A percentile compares a stretch with the other conserved stretches of the same genome.
Conservation (phyloP, 2,329 filamentous ascomycete species). For the Blumeriella jaapii region DNA sequence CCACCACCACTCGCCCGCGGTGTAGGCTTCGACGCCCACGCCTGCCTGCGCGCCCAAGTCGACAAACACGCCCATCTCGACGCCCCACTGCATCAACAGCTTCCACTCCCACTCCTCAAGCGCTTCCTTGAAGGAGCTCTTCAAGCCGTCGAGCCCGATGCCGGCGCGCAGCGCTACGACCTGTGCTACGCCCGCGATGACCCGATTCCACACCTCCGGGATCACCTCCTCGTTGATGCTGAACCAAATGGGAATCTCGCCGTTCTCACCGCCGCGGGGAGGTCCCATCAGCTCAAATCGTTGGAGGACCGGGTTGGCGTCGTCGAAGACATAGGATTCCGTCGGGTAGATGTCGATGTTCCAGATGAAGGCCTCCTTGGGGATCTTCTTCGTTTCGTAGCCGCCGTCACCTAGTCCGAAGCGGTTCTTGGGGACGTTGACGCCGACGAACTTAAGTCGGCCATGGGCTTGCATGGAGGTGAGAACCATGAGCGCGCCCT, state of each 20-base stretch:
- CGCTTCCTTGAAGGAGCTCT: slow-evolving; percentile 42
- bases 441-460: slow-evolving; percentile 40
- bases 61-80: slow-evolving; percentile 32
- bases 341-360: slow-evolving; percentile 49
- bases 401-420: slow-evolving; percentile 61
- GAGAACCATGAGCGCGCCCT: slow-evolving; percentile 56
- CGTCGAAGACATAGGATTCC: slow-evolving; percentile 42
- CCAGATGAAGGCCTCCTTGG: slow-evolving; percentile 55
- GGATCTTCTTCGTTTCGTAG: slow-evolving; percentile 59
- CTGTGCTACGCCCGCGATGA: slow-evolving; percentile 51
- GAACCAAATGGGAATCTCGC: slow-evolving; percentile 58
- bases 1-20: slow-evolving; percentile 58
- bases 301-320: slow-evolving; percentile 34
- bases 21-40: slow-evolving; percentile 30
- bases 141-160: slow-evolving; percentile 40
- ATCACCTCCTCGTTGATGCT: slow-evolving; percentile 54
- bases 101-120: slow-evolving; percentile 53
- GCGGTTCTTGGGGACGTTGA: slow-evolving; percentile 48
- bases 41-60: slow-evolving; percentile 26
- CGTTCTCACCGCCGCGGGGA: slow-evolving; percentile 31
- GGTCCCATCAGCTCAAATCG: slow-evolving; percentile 22
- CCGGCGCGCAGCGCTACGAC: slow-evolving; percentile 51
- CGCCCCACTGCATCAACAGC: slow-evolving; percentile 48
- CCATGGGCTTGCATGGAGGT: slow-evolving; percentile 52
- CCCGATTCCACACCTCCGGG: slow-evolving; percentile 49